A percentile compares a stretch with the other conserved stretches of the same genome.
phyloP scores from a whole-genome alignment of 495 filamentous ascomycete species.

The Penicillium fimorum region DNA sequence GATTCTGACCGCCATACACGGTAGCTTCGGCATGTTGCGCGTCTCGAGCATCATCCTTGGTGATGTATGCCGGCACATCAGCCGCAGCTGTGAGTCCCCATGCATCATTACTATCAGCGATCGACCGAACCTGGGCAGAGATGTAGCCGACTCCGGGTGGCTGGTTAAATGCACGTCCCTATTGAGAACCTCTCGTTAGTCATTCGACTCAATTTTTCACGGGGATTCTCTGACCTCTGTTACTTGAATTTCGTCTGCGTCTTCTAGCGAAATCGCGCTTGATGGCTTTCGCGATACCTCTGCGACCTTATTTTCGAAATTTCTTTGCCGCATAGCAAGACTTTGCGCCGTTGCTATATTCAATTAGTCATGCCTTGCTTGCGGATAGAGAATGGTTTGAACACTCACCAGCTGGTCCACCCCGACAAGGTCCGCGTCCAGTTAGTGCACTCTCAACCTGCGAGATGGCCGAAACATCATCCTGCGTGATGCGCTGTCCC shows the following conservation, averaged over 20 bases:
- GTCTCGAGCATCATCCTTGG: conserved; percentile 36
- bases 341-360: conserved; percentile 35
- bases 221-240: conserved; percentile 23
- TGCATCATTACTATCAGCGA: conserved; percentile 39
- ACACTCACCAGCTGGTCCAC: conserved; percentile 51
- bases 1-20: conserved; percentile 33
- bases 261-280: conserved; percentile 33
- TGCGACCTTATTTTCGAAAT: conserved; percentile 39
- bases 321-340: conserved; percentile 37
- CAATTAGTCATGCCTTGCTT: neutral
- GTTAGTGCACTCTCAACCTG: conserved; percentile 39
- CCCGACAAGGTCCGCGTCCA: conserved; percentile 53
- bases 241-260: conserved; percentile 35
- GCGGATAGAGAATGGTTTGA: neutral
- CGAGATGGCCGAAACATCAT: conserved; percentile 35
- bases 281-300: conserved; percentile 34
- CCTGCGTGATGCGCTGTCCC: conserved; percentile 36
- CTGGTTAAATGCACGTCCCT: conserved; percentile 40
- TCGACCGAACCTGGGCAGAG: conserved; percentile 33
- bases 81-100: conserved; percentile 25
- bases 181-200: neutral
- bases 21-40: conserved; percentile 34
- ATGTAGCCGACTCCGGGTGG: conserved; percentile 33
- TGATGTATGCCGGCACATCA: conserved; percentile 29
- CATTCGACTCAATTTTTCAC: neutral